Percentiles rank a stretch among this genome's conserved stretches.
Conservation (phyloP, 108 stramenopile genomes). For the Thalassiosira profunda region DNA sequence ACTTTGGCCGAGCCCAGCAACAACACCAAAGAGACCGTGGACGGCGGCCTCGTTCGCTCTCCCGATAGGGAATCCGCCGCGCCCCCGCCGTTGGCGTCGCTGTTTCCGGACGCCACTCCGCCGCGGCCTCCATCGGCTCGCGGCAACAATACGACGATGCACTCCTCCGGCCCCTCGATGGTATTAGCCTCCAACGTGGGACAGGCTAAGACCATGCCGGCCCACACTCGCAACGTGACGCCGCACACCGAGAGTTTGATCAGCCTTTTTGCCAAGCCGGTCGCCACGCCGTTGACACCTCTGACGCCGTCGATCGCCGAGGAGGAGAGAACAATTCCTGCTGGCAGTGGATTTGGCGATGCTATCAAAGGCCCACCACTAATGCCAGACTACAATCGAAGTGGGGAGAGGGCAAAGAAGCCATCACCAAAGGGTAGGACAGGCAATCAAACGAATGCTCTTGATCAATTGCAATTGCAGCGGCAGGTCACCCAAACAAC, state of each 20-base stretch:
- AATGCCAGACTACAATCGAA: background rate
- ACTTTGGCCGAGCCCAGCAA: no score
- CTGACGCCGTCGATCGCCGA: no score
- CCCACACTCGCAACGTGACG: conserved; percentile 23
- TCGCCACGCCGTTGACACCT: conserved; percentile 13
- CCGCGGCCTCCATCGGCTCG: no score
- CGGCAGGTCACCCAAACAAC: background rate
- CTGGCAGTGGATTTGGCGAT: background rate
- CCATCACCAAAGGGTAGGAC: background rate
- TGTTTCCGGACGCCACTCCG: no score
- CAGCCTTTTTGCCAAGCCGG: conserved; percentile 27
- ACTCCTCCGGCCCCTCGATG: no score
- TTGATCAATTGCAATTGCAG: background rate
- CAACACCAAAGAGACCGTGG: no score
- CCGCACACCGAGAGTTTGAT: conserved; percentile 30
- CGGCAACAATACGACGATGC: no score
- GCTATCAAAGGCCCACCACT: background rate
- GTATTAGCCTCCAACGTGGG: no score
- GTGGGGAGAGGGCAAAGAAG: background rate
- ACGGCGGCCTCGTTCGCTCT: no score
- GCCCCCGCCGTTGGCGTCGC: no score
- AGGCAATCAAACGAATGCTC: background rate
- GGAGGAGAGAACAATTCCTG: background rate
- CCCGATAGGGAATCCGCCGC: no score
- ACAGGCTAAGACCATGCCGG: no score